These are phyloP conservation scores for Phytopythium delawarense DNA, from an alignment of 352 stramenopile genomes.

Conservation along the genomic window DNA sequence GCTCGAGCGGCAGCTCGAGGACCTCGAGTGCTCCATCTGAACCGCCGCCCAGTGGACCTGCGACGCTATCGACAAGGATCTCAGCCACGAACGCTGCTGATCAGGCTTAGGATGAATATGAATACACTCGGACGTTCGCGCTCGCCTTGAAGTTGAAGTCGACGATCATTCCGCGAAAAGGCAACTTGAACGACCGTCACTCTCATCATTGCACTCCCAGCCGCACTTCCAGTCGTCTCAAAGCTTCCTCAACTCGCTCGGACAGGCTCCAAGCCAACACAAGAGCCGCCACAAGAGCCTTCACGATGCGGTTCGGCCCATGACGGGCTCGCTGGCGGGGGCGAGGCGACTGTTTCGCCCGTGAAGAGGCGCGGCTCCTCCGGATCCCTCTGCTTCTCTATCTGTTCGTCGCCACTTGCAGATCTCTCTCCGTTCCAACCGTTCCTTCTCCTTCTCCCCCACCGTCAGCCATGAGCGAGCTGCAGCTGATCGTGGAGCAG, in stretches of 20 bases:
- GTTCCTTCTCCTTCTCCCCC: neutral
- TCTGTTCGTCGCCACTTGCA: neutral
- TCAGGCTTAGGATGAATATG: too few species aligned
- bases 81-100: too few species aligned
- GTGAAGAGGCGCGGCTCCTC: neutral
- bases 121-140: too few species aligned
- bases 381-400: neutral
- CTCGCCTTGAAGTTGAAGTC: too few species aligned
- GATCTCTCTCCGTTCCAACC: neutral
- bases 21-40: conserved; percentile 19
- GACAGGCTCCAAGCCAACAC: neutral
- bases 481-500: conserved; percentile 91
- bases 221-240: too few species aligned
- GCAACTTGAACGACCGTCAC: neutral
- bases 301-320: neutral
- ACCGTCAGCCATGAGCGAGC: conserved; percentile 73
- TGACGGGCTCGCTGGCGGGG: neutral
- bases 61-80: too few species aligned
- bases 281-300: neutral
- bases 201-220: neutral
- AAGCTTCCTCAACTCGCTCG: too few species aligned
- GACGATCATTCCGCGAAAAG: neutral
- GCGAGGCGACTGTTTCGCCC: neutral
- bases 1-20: conserved; percentile 50
- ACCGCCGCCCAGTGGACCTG: neutral